Base-by-base conservation (phyloP, 1,284 basidiomycete species). In the Mixia osmundae region DNA sequence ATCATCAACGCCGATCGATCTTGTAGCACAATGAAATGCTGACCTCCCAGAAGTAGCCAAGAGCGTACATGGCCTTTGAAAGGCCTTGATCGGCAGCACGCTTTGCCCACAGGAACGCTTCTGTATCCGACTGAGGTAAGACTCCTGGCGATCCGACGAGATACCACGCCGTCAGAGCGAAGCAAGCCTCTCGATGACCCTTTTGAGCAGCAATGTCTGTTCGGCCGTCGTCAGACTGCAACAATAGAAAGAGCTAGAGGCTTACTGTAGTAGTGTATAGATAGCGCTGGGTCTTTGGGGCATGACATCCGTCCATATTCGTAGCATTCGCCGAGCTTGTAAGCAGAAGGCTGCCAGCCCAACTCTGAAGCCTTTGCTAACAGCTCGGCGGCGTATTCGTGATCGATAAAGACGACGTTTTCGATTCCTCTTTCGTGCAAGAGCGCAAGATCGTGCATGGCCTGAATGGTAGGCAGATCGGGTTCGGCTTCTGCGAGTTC, bases 261-360 rank as follows among this genome's bases (percentile, higher is more conserved):
- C 76, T 54, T 56, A 85, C 83, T 61, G 58, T 97, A 97, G 61
- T 95, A 97, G 60, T 97, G 89, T 51, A 97, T 97, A 33, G 79
- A 87, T 40, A 97, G 64, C 14, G 91, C 89, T 1, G 85, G 71
- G 55, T 97, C 89, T 54, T 87, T 78, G n/a, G 89, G 89, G 52
- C 89, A 97, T 11, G 83, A 85, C 72, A 95, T 78, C 63, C 85
- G 85, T 27, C 89, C 91, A 58, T 95, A 97, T 62, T 97, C 89
- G 58, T 97, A 97, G 58, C 89, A 95, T 59, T 97, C 89, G 30
- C 89, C 89, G 39, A 97, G 62, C 48, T 85, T 74, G 61, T 89
- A 85, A 30, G 89, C 89, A 50, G 77, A 83, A 3, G 89, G 83
- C 5, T 89, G 83, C 57, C 95, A 95, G 9, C 85, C 85, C 33